Evolutionary conservation across 257 asterid species (phyloP), one percentile per base, ranked within the genome.

Genomic region (Striga asiatica): DNA sequence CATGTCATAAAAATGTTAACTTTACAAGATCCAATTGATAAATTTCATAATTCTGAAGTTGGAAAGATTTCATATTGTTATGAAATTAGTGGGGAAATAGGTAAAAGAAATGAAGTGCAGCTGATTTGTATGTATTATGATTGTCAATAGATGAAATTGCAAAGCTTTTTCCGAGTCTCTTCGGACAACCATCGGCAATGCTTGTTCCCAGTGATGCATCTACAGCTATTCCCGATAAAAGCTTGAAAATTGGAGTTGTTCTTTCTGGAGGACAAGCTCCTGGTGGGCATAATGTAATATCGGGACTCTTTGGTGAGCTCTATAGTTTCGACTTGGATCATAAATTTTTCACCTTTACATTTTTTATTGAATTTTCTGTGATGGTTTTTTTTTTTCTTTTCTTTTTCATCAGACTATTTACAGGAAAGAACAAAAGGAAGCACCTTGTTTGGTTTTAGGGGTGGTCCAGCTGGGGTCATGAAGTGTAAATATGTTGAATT

Each of bases 241-340:
- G 28, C 41, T 78, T 83, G 77, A 83, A 83, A 77, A 75, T 83
- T 49, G 94, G 94, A 5, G 87, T 83, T 42, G 94, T 83, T 45
- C 68, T 83, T 43, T 83, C 87, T 43, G 89, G 94, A 66, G 89
- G 94, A 23, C 94, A 83, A 56, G 94, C 89, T 37, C 94, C 89
- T n/a, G 94, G 89, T 57, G 94, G 94, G 35, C 94, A 83, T 68
- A 83, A 83, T 66, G 94, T 83, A 14, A 83, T 83, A 41, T 78
- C 89, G 12, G 94, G 89, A 66, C 78, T 83, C 25, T 83, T 65
- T 42, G 94, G 89, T 78, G 3, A 68, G 77, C 16, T 38, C 16
- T 8, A 42, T 32, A 3, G 8, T 21, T 45, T 54, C 43, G 31
- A 38, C 18, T 0, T 11, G n/a, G 18, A 50, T 50, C 34, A 0